These are phyloP conservation scores for Serendipita sp. DNA, from an alignment of 768 basidiomycete species.

Conservation along the genomic window DNA sequence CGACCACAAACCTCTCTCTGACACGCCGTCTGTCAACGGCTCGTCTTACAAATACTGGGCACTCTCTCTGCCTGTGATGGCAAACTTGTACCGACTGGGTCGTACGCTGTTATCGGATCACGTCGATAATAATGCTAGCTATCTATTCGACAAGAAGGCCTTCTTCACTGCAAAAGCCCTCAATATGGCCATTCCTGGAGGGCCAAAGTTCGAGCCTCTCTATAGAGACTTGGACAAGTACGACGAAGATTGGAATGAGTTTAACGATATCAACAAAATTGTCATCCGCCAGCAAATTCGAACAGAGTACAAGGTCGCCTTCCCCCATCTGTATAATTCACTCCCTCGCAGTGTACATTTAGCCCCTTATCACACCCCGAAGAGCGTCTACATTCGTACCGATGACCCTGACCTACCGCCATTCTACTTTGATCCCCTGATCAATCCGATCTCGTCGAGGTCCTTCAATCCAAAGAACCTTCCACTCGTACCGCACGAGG, in stretches of 20 bases:
- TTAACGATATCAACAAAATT: slow-evolving; percentile 99
- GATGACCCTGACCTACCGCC: slow-evolving; percentile 99
- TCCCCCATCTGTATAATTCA: slow-evolving; percentile 98
- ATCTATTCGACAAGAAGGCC: slow-evolving; percentile 92
- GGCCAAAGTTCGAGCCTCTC: slow-evolving; percentile 95
- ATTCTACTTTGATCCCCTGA: slow-evolving; percentile 97
- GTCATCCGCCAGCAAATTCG: slow-evolving; percentile 98
- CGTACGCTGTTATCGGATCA: slow-evolving; percentile 87
- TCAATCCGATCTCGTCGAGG: slow-evolving; percentile 92
- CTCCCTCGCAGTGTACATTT: slow-evolving; percentile 88
- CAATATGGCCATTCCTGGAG: slow-evolving; percentile 94
- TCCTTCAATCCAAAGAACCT: slow-evolving; percentile 71
- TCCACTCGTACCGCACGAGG: slow-evolving; percentile 76
- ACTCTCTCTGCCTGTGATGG: slow-evolving; percentile 85
- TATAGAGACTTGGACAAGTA: slow-evolving; percentile 95
- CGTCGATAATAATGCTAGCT: slow-evolving; percentile 77
- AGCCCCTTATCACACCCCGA: slow-evolving; percentile 80
- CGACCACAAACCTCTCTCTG: slow-evolving; percentile 85
- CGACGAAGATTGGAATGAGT: slow-evolving; percentile 99
- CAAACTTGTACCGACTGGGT: slow-evolving; percentile 90
- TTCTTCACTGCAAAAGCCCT: slow-evolving; percentile 98
- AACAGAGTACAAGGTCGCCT: slow-evolving; percentile 98
- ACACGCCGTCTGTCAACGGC: slow-evolving; percentile 83
- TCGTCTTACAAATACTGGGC: slow-evolving; percentile 89
- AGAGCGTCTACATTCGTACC: slow-evolving; percentile 97